Base-by-base conservation (phyloP, 768 basidiomycete genomes). In the Hortiboletus campestris region DNA sequence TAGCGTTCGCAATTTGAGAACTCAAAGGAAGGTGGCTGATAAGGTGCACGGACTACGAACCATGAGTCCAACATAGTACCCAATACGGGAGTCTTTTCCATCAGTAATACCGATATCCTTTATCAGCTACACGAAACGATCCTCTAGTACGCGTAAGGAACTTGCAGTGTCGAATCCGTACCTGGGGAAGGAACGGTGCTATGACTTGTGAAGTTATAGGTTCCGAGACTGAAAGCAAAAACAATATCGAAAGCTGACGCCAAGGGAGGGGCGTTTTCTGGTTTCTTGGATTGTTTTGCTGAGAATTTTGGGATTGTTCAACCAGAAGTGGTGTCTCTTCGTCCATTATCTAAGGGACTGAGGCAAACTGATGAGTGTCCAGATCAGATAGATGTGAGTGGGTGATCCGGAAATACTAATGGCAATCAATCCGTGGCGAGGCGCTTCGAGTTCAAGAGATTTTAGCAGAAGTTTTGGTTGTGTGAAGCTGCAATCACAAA, bases 121-220 rank as follows among this genome's bases (percentile, higher is more conserved):
- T 47, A 70, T 69, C 44, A 71, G 14, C 69, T 69, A 53, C 13
- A 42, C 11, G 13, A 34, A 2, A 22, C n/a, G 10, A 29, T 17
- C 17, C 5, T 56, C 10, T 12, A 36, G 47, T n/a, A 19, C 13
- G 25, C 22, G 6, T 13, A 5, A 39, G 9, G 20, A 32, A 38
- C 16, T 4, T 44, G 32, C 13, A 32, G 5, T 8, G 8, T 52
- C 9, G n/a, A 63, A 42, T 3, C 46, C 78, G 31, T 58, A 85
- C 86, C 75, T 71, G 69, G 6, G 86, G 86, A 40, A 84, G 79
- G 65, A 89, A 90, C 0, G 89, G 89, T 45, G 82, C 83, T 56
- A 90, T 89, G 51, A 90, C 85, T 57, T 86, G 80, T 9, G 81
- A 81, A 6, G 88, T 86, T 54, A 91, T 67, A 6, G 89, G 88